Conservation (phyloP, 805 yeast species). For the Jamesozyma piceae region DNA sequence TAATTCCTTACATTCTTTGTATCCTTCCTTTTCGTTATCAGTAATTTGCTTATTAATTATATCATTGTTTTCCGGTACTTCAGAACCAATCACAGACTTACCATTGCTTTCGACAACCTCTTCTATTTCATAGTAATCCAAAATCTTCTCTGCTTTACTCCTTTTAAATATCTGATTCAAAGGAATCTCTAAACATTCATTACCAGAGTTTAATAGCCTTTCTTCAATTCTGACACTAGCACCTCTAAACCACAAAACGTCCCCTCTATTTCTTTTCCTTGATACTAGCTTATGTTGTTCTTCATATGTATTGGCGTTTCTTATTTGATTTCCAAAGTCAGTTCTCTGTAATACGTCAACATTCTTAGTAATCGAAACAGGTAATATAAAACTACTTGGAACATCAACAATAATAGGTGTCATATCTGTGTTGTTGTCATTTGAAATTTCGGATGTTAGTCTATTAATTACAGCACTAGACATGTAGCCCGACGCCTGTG, state of each 20-base stretch:
- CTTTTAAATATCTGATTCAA: conserved; percentile 2
- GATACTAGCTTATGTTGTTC: conserved; percentile 15
- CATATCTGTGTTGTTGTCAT: conserved; percentile 7
- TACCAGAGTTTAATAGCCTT: conserved; percentile 30
- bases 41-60: conserved; percentile 1
- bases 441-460: conserved; percentile 23
- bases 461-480: conserved; percentile 19
- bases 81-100: neutral
- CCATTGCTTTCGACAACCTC: conserved; percentile 11
- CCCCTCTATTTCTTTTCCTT: conserved; percentile 28
- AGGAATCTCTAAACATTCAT: conserved; percentile 7
- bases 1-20: conserved; percentile 16
- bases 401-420: conserved; percentile 20
- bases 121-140: conserved; percentile 20
- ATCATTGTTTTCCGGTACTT: neutral
- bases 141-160: conserved; percentile 1
- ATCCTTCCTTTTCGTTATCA: conserved; percentile 13
- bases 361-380: conserved; percentile 28
- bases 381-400: conserved; percentile 24
- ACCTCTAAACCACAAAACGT: conserved; percentile 58
- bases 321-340: conserved; percentile 24
- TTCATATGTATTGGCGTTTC: conserved; percentile 10
- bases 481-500: conserved; percentile 18
- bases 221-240: conserved; percentile 47
- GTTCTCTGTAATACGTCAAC: conserved; percentile 31